These are phyloP conservation scores for Mollisiaceae sp. DNA, from an alignment of 2,329 filamentous ascomycete genomes.

Conservation along the genomic window DNA sequence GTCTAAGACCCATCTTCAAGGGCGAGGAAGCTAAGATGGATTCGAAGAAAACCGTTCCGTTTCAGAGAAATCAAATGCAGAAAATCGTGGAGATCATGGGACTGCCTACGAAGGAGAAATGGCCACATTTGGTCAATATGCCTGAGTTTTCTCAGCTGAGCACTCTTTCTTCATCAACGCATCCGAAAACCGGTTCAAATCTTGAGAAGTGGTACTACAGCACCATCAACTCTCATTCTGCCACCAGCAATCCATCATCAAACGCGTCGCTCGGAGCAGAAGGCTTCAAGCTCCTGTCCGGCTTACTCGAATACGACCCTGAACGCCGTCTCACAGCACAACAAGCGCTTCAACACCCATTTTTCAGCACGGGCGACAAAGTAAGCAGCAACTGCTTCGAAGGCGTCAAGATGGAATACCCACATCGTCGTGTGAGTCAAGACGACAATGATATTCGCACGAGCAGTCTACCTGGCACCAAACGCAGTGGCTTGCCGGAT, in stretches of 20 bases:
- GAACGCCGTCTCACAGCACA: constrained; percentile 85
- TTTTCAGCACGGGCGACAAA: constrained; percentile 75
- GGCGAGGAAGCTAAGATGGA: constrained; percentile 99
- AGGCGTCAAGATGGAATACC: constrained; percentile 86
- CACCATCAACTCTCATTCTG: constrained; percentile 65
- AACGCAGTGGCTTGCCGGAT: constrained; percentile 84
- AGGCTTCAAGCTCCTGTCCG: constrained; percentile 81
- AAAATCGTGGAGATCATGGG: constrained; percentile 98
- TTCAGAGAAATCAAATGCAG: constrained; percentile 98
- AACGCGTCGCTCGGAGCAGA: constrained; percentile 68
- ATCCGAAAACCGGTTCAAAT: constrained; percentile 43
- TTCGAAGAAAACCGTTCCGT: constrained; percentile 94
- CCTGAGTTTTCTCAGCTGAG: constrained; percentile 80
- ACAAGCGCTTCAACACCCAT: constrained; percentile 86
- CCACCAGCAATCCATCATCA: constrained; percentile 53
- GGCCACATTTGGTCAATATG: constrained; percentile 85
- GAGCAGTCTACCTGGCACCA: constrained; percentile 86
- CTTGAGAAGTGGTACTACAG: constrained; percentile 83
- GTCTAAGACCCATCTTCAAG: constrained; percentile 93
- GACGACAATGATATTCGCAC: constrained; percentile 97
- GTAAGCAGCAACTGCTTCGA: constrained; percentile 89
- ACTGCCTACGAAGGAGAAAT: constrained; percentile 83
- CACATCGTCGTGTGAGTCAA: constrained; percentile 85
- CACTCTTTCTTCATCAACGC: constrained; percentile 57
- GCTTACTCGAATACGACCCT: constrained; percentile 91